Evolutionary conservation across 345 rosid genomes (phyloP).

Genomic region (Kandelia obovata): DNA sequence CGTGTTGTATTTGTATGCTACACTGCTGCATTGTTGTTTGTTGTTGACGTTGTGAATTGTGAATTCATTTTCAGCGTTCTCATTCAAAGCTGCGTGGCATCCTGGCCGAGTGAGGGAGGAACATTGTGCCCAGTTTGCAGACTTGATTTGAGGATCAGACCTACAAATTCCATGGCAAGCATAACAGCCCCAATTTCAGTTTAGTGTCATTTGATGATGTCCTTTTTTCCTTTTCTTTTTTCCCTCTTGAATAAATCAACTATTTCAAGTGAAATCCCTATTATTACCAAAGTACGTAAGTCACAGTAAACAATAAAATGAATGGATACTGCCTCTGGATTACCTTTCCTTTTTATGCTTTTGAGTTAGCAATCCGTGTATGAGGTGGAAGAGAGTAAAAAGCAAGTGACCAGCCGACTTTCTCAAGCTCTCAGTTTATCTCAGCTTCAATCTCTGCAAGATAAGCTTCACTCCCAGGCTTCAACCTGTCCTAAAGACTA

Average conservation of each 20-base stretch:
- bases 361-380: conserved; percentile 66
- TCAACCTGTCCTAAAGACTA: conserved; percentile 44
- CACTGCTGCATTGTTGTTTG: neutral
- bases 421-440: conserved; percentile 58
- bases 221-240: neutral
- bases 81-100: conserved; percentile 61
- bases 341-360: conserved; percentile 75
- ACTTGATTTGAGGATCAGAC: conserved; percentile 48
- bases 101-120: conserved; percentile 79
- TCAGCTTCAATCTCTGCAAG: conserved; percentile 56
- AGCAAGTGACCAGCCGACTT: conserved; percentile 62
- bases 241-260: neutral
- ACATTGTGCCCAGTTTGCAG: conserved; percentile 79
- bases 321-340: neutral
- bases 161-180: conserved; percentile 43
- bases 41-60: neutral
- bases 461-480: conserved; percentile 56
- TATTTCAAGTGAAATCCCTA: neutral
- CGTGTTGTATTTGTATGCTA: neutral
- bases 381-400: conserved; percentile 79
- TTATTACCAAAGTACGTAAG: neutral
- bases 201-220: neutral
- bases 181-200: neutral
- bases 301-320: neutral
- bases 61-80: conserved; percentile 45